Base-by-base conservation (phyloP, 805 yeast species). In the Myxozyma neotropica region DNA sequence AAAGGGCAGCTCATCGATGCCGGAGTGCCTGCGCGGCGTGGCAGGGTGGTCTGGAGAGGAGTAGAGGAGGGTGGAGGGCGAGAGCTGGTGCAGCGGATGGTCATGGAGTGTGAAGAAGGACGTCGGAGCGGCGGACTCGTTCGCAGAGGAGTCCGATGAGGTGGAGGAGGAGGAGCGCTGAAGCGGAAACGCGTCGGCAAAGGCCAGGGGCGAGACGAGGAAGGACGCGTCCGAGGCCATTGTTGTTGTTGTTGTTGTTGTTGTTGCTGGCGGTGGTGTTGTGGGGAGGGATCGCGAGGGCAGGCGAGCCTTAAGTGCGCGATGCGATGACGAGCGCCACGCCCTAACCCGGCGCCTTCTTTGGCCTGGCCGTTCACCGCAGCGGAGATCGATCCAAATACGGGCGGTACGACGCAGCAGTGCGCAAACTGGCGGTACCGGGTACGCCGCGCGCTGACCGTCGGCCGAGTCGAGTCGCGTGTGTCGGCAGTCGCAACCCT, bases 51-150 rank as follows among this genome's bases (percentile, higher is more conserved):
- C 7, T 21, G 55, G 49, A 27, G 56, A 52, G 35, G 56, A 43
- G 49, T 23, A 43, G 49, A 43, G 19, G 49, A 43, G 36, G 2
- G 56, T 42, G 29, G 49, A 40, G 15, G 56, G 49, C 23, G 45
- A 50, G 40, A 27, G n/a, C n/a, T n/a, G n/a, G n/a, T n/a, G n/a
- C n/a, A n/a, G n/a, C n/a, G n/a, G n/a, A n/a, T n/a, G n/a, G n/a
- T n/a, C n/a, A n/a, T n/a, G n/a, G n/a, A n/a, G n/a, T n/a, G n/a
- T 17, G 49, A 23, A 4, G 49, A 29, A 23, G 24, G 49, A 52
- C 36, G 38, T 8, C 17, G 49, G 43, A 33, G 46, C 29, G 46
- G 45, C 21, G 21, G 55, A n/a, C 4, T 35, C 38, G 38, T 13
- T 2, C n/a, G 12, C 38, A n/a, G n/a, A 13, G 38, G n/a, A 13